Conservation (phyloP, 495 filamentous ascomycete genomes). For the Lepraria neglecta region DNA sequence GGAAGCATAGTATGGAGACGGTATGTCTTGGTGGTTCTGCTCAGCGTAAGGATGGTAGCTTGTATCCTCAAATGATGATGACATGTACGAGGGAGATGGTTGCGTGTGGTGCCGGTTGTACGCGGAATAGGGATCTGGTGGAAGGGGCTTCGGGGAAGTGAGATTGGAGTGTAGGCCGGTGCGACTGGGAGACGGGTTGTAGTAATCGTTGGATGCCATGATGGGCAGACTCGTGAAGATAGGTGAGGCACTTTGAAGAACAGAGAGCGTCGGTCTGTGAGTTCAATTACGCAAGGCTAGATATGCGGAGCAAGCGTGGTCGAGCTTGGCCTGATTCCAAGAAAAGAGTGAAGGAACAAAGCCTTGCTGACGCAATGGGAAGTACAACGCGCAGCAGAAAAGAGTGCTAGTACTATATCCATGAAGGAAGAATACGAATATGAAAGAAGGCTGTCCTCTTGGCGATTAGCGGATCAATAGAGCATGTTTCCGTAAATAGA, state of each 20-base stretch:
- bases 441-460: neutral
- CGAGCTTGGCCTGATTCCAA: neutral
- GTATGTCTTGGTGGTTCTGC: conserved; percentile 40
- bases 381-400: neutral
- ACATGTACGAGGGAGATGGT: conserved; percentile 43
- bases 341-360: conserved; percentile 5
- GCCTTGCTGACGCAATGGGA: neutral
- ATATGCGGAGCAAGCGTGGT: neutral
- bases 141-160: conserved; percentile 34
- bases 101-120: conserved; percentile 27
- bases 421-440: neutral
- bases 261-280: neutral
- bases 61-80: conserved; percentile 55
- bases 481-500: conserved; percentile 9
- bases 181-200: conserved; percentile 47
- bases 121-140: conserved; percentile 27
- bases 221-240: neutral
- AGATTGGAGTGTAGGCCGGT: conserved; percentile 33
- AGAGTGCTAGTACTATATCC: conserved; percentile 2
- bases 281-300: neutral
- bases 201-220: conserved; percentile 84
- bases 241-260: neutral
- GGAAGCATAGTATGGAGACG: conserved; percentile 50
- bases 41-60: conserved; percentile 51
- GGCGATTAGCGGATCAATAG: neutral